phyloP scores from a whole-genome alignment of 2,329 filamentous ascomycete genomes.

The Leptographium radiaticola region DNA sequence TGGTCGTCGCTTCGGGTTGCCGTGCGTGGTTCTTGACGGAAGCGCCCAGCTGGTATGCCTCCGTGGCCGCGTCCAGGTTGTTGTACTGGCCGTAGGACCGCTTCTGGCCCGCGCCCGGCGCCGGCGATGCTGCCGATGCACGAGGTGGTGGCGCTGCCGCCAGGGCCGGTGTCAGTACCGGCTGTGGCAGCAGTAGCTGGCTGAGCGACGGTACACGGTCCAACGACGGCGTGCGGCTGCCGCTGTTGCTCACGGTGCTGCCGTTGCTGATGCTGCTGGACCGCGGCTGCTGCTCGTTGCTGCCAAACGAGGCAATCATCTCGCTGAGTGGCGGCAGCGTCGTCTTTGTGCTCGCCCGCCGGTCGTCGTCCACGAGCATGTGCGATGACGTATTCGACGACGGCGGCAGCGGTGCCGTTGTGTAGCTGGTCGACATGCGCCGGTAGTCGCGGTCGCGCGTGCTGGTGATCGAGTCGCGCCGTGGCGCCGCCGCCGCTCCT shows the following conservation, averaged over 20 bases:
- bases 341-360: slow-evolving; percentile 4
- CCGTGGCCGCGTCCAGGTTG: slow-evolving; percentile 5
- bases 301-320: slow-evolving; percentile 9
- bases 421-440: slow-evolving; percentile 7
- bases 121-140: neutral
- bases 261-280: neutral
- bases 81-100: slow-evolving; percentile 11
- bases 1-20: neutral
- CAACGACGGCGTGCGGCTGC: neutral
- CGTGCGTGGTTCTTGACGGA: slow-evolving; percentile 12
- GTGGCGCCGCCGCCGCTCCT: slow-evolving; percentile 1
- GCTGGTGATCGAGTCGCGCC: slow-evolving; percentile 8
- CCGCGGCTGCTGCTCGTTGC: slow-evolving; percentile 1
- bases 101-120: slow-evolving; percentile 7
- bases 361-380: neutral
- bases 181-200: slow-evolving; percentile 8
- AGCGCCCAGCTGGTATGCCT: slow-evolving; percentile 1
- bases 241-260: neutral
- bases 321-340: slow-evolving; percentile 12
- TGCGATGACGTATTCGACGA: neutral
- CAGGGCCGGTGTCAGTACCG: slow-evolving; percentile 1
- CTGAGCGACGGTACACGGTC: slow-evolving; percentile 11
- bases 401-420: neutral
- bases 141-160: no score
- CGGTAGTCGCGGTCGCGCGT: slow-evolving; percentile 6